These are phyloP conservation scores for Chaetomium globosum DNA, from an alignment of 2,329 filamentous ascomycete genomes.

Conservation along the genomic window DNA sequence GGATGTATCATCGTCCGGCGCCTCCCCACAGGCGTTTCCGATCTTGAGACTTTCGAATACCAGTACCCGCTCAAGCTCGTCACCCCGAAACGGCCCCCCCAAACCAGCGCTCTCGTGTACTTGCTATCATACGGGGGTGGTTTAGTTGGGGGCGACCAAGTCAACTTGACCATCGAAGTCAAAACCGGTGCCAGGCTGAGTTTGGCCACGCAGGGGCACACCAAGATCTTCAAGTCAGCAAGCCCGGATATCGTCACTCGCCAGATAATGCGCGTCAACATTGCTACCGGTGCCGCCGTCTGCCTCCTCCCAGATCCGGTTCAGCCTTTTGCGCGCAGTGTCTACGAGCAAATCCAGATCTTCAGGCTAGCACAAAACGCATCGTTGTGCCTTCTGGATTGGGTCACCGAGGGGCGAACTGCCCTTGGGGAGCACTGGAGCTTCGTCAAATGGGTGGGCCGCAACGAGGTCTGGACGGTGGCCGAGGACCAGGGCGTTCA, in stretches of 20 bases:
- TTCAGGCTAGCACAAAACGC: constrained; percentile 64
- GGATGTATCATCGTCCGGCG: constrained; percentile 75
- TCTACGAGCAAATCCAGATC: constrained; percentile 81
- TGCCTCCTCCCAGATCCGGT: constrained; percentile 86
- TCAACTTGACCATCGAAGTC: constrained; percentile 72
- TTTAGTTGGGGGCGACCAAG: constrained; percentile 81
- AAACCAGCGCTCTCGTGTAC: constrained; percentile 75
- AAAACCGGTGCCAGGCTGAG: constrained; percentile 66
- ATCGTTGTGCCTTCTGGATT: constrained; percentile 83
- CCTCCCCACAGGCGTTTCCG: constrained; percentile 70
- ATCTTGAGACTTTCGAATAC: constrained; percentile 75
- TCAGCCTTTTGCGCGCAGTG: constrained; percentile 82
- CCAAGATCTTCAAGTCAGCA: constrained; percentile 89
- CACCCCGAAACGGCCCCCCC: constrained; percentile 68
- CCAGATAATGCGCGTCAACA: constrained; percentile 57
- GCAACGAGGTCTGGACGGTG: constrained; percentile 79
- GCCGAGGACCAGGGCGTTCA: constrained; percentile 41
- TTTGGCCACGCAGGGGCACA: constrained; percentile 75
- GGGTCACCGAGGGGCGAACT: constrained; percentile 85
- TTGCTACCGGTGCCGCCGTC: constrained; percentile 57
- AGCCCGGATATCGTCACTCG: constrained; percentile 58
- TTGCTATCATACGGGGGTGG: constrained; percentile 93
- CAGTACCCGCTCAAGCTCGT: constrained; percentile 96
- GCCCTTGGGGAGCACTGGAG: constrained; percentile 90
- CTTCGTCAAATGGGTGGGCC: constrained; percentile 74